Evolutionary conservation across 768 basidiomycete genomes (phyloP), one percentile per base, ranked within the genome.

Genomic region (Tubosaeta brunneosetosa): DNA sequence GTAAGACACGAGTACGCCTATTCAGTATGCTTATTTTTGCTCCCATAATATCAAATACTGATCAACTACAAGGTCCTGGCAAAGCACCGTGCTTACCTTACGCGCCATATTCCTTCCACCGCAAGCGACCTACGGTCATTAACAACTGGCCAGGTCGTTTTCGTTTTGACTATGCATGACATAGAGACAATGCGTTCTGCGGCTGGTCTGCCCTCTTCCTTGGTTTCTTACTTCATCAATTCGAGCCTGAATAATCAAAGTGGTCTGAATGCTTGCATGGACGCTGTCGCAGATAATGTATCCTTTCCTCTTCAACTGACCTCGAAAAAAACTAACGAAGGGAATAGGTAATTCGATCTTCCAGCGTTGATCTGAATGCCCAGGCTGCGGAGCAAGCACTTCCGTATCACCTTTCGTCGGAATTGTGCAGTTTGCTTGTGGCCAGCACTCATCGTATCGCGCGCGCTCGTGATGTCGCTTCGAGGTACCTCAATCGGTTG

Each of bases 201-300:
- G 14, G 76, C 81, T 2, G 91, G 92, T 3, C 71, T 85, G 19
- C 86, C 93, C 0, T 90, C 92, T 1, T 88, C 89, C 3, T 68
- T 98, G 16, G 82, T 90, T 27, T 78, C 83, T 29, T 97, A 95
- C 70, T 97, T 97, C 67, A 78, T 83, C 59, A 95, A 97, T 64
- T 82, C 85, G 47, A 88, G 86, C 47, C 71, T 97, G 51, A 95
- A 95, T 66, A 77, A 76, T 36, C 83, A 88, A 59, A 70, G 73
- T 1, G 77, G 77, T 0, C 73, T 98, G 12, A 80, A 80, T 52
- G 73, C 76, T 2, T 90, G 89, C 61, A 90, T 97, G 83, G 91
- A 92, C 49, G 78, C 86, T 22, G 80, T 95, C 44, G 89, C 90
- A 7, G 87, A 92, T 60, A 93, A 89, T 76, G 92, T 89, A 53